A percentile compares a stretch with the other conserved stretches of the same genome.
phyloP scores from a whole-genome alignment of 371 early-diverging fungal species.

The Racocetra persica region DNA sequence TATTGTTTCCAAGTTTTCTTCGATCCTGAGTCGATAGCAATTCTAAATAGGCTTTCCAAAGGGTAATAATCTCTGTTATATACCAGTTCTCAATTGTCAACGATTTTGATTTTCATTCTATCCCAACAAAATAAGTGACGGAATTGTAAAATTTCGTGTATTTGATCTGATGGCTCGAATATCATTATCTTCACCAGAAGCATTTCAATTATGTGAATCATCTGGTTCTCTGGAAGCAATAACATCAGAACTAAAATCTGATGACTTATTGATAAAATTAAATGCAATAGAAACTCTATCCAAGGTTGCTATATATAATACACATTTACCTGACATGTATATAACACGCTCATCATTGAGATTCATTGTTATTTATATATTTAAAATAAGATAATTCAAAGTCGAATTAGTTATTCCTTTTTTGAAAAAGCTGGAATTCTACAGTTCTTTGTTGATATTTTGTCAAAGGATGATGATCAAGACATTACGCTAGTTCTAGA shows the following conservation, averaged over 20 bases:
- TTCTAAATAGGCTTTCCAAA: neutral
- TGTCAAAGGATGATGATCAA: conserved; percentile 44
- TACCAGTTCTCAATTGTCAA: neutral
- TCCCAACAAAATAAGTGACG: conserved; percentile 47
- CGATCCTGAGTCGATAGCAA: conserved; percentile 40
- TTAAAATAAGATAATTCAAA: conserved; percentile 11
- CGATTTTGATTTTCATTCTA: neutral
- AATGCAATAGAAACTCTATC: conserved; percentile 61
- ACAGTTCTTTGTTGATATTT: conserved; percentile 45
- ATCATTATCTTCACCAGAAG: conserved; percentile 52
- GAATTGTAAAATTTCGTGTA: conserved; percentile 57
- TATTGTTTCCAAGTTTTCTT: conserved; percentile 41
- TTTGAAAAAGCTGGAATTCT: conserved; percentile 52
- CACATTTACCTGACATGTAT: no score
- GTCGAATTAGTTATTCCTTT: conserved; percentile 48
- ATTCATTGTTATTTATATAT: neutral
- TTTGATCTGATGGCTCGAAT: conserved; percentile 57
- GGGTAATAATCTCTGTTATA: neutral
- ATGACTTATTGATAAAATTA: conserved; percentile 55
- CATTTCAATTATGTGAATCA: conserved; percentile 52
- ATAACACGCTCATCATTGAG: neutral
- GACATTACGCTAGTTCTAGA: conserved; percentile 51
- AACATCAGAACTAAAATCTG: conserved; percentile 50
- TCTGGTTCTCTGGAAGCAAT: conserved; percentile 51
- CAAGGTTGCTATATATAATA: conserved; percentile 48